phyloP scores from a whole-genome alignment of 2,329 filamentous ascomycete species.

The Neocucurbitaria cava region DNA sequence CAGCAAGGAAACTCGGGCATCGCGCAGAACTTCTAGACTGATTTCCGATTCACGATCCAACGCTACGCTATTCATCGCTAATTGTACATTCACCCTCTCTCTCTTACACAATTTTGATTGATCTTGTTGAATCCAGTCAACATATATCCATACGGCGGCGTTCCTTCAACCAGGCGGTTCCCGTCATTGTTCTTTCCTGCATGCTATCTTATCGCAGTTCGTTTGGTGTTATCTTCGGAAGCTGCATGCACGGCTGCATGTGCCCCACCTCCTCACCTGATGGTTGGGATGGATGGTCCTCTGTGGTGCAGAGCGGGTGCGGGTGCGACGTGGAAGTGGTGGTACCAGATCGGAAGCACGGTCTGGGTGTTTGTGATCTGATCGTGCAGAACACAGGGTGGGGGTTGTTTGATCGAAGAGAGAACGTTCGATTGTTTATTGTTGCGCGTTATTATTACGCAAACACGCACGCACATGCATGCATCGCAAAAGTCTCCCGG shows the following conservation, averaged over 20 bases:
- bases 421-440: slow-evolving; percentile 1
- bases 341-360: slow-evolving; percentile 3
- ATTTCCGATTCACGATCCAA: slow-evolving; percentile 2
- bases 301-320: no score
- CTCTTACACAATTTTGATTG: slow-evolving; percentile 5
- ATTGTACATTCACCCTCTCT: slow-evolving; percentile 24
- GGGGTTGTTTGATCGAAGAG: not conserved
- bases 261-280: slow-evolving; percentile 17
- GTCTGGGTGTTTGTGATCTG: not conserved
- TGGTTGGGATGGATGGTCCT: not conserved
- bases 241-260: slow-evolving; percentile 14
- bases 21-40: slow-evolving; percentile 86
- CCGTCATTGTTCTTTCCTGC: slow-evolving; percentile 4
- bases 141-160: slow-evolving; percentile 21
- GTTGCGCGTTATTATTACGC: slow-evolving; percentile 1
- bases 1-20: slow-evolving; percentile 92
- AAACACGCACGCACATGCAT: not conserved
- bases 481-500: not conserved
- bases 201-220: slow-evolving; percentile 11
- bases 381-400: slow-evolving; percentile 2
- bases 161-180: slow-evolving; percentile 4
- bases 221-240: slow-evolving; percentile 1
- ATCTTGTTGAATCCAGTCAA: slow-evolving; percentile 7
- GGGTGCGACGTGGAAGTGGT: slow-evolving; percentile 9
- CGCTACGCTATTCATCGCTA: slow-evolving; percentile 11